Evolutionary conservation across 192 early-diverging fungal genomes (phyloP).

Genomic region (Thoreauomyces humboldtii): DNA sequence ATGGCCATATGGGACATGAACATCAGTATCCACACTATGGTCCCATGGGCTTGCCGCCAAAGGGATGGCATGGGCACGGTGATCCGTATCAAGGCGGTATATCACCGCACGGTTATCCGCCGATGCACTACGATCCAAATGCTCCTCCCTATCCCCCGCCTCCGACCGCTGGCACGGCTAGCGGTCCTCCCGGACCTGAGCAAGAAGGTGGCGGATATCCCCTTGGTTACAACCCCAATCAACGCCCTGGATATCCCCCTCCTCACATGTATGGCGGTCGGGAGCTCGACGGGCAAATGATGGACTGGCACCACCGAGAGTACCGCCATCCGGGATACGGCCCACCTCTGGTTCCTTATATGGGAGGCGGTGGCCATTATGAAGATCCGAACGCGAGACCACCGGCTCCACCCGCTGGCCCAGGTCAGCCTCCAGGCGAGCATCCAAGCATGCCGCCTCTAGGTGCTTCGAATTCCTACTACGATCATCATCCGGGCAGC

Average conservation of each 20-base stretch:
- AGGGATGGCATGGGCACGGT: constrained; percentile 21
- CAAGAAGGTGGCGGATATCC: constrained; percentile 13
- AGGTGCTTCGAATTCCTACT: constrained; percentile 7
- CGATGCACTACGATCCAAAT: constrained; percentile 7
- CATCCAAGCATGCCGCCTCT: not conserved
- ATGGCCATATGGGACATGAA: constrained; percentile 19
- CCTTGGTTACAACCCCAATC: not conserved
- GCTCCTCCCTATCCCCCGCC: constrained; percentile 7
- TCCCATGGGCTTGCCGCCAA: constrained; percentile 17
- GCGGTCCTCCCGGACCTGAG: constrained; percentile 1
- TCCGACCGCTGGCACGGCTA: not conserved
- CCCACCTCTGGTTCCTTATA: not conserved
- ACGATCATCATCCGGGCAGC: constrained; percentile 13
- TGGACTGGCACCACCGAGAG: constrained; percentile 28
- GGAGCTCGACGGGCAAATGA: constrained; percentile 9
- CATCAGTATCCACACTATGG: constrained; percentile 19
- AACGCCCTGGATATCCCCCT: constrained; percentile 12
- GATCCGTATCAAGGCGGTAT: constrained; percentile 15
- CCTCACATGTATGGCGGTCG: constrained; percentile 9
- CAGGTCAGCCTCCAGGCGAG: not conserved
- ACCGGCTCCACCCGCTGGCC: not conserved
- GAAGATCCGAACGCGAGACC: constrained; percentile 13
- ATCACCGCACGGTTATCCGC: constrained; percentile 16
- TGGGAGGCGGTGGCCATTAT: constrained; percentile 4
- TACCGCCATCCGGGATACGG: constrained; percentile 22